Base-by-base conservation (phyloP, 148 eudicot species). In the Silene latifolia region DNA sequence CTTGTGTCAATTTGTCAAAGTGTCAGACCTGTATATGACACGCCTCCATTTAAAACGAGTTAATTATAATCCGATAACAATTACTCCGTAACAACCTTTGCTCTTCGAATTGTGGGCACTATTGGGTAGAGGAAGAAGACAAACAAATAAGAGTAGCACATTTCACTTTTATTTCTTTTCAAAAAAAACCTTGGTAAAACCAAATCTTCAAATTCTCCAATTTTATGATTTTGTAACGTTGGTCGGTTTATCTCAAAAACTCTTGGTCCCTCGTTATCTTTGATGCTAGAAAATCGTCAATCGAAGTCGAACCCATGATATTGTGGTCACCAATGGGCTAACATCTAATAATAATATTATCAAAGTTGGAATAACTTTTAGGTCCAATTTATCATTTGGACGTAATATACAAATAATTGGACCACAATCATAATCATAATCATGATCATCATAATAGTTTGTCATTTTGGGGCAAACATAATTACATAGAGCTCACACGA, bases 401-500 rank as follows among this genome's bases (percentile, higher is more conserved):
- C 68, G 71, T 66, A 67, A 73, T 67, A 24, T 66, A 32, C 14
- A 39, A 67, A 54, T 17, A 8, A 10, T 21, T 63, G 82, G 75
- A 80, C 82, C 82, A 75, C 75, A 54, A 32, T 67, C 20, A 39
- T 3, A 39, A 39, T 39, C 8, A 39, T 39, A 39, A 39, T 39
- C 8, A 39, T 39, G 44, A 64, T 80, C 76, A 80, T 71, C 6
- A 71, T 77, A 53, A 54, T 72, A 25, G 17, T 46, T 75, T 75
- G 79, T 71, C 72, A 24, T 76, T 66, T 80, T 76, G 82, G 82
- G 75, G 76, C 82, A 80, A 63, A 42, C 79, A 80, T 57, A 56
- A 46, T 32, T 71, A 42, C 69, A 80, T 57, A 57, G 58, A 20
- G 44, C 44, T 72, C 72, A 39, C 47, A 53, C 53, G 24, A 25